Evolutionary conservation across 495 filamentous ascomycete genomes (phyloP).

Genomic region (Aspergillus baeticus): DNA sequence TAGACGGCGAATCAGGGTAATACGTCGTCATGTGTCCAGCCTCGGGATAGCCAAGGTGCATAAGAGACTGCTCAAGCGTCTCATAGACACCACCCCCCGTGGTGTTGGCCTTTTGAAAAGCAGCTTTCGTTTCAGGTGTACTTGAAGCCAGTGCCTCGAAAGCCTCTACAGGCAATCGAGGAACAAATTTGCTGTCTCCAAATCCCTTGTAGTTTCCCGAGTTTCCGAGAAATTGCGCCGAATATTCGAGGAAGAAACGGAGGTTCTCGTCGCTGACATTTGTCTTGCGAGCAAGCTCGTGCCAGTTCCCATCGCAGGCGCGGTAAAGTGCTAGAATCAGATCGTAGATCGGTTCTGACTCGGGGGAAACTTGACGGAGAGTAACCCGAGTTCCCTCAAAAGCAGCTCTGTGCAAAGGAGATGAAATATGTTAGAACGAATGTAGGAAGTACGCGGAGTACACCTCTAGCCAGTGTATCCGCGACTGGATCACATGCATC

Average conservation of each 20-base stretch:
- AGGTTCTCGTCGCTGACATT: slow-evolving; percentile 68
- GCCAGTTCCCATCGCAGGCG: slow-evolving; percentile 76
- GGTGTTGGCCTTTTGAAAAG: slow-evolving; percentile 57
- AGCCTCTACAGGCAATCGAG: slow-evolving; percentile 63
- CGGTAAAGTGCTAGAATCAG: slow-evolving; percentile 81
- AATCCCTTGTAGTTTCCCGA: slow-evolving; percentile 95
- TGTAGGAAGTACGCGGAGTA: neutral
- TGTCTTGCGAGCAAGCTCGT: slow-evolving; percentile 63
- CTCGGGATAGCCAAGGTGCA: slow-evolving; percentile 85
- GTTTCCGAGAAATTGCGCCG: slow-evolving; percentile 87
- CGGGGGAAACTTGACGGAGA: slow-evolving; percentile 83
- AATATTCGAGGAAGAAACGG: slow-evolving; percentile 78
- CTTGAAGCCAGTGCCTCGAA: slow-evolving; percentile 70
- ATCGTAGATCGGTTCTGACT: slow-evolving; percentile 88
- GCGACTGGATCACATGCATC: too few species aligned
- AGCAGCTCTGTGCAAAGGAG: slow-evolving; percentile 59
- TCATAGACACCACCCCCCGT: slow-evolving; percentile 72
- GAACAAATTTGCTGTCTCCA: slow-evolving; percentile 93
- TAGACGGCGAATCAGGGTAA: slow-evolving; percentile 83
- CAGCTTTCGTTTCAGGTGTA: slow-evolving; percentile 56
- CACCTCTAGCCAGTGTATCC: too few species aligned
- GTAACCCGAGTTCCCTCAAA: slow-evolving; percentile 84
- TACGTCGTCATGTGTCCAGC: slow-evolving; percentile 86
- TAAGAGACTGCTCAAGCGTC: slow-evolving; percentile 57
- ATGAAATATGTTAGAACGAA: neutral